Conservation (phyloP, 2,329 filamentous ascomycete genomes). For the Aspergillus phoenicis region DNA sequence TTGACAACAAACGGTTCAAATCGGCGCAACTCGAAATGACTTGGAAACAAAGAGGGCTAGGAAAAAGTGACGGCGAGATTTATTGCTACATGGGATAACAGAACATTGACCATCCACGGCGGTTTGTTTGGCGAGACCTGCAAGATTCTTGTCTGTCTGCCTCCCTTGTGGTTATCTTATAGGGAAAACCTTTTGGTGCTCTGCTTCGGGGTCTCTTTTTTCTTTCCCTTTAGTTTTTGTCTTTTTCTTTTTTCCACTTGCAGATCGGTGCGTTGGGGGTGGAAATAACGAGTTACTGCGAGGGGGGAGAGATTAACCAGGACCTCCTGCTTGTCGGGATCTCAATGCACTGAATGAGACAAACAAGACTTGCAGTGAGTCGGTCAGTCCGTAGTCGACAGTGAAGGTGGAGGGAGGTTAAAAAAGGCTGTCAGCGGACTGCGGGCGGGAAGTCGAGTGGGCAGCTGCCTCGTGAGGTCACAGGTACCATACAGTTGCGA, state of each 20-base stretch:
- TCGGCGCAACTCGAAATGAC: slow-evolving; percentile 17
- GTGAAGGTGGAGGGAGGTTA: slow-evolving; percentile 7
- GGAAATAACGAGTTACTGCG: slow-evolving; percentile 15
- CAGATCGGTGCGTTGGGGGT: slow-evolving; percentile 3
- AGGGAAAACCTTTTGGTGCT: background rate
- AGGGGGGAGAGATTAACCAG: slow-evolving; percentile 17
- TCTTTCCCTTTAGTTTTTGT: background rate
- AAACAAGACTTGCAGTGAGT: background rate
- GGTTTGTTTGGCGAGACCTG: slow-evolving; percentile 5
- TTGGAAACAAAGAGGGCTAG: slow-evolving; percentile 7
- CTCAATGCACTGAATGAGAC: background rate
- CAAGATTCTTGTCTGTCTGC: background rate
- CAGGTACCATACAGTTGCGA: slow-evolving; percentile 32
- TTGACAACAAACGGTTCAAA: slow-evolving; percentile 21
- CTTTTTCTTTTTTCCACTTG: background rate
- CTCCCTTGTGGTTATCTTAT: slow-evolving; percentile 8
- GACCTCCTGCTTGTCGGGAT: slow-evolving; percentile 9
- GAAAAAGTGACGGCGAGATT: slow-evolving; percentile 12
- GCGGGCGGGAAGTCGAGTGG: slow-evolving; percentile 26
- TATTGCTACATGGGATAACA: slow-evolving; percentile 26
- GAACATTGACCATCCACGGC: slow-evolving; percentile 11
- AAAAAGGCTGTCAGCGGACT: slow-evolving; percentile 31
- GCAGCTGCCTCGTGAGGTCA: slow-evolving; percentile 40
- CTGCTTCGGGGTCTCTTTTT: background rate
- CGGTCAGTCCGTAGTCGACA: slow-evolving; percentile 16